Percentiles rank a stretch among this genome's conserved stretches.
These are phyloP conservation scores for Apiosordaria backusii DNA, from an alignment of 495 filamentous ascomycete species.

Conservation along the genomic window DNA sequence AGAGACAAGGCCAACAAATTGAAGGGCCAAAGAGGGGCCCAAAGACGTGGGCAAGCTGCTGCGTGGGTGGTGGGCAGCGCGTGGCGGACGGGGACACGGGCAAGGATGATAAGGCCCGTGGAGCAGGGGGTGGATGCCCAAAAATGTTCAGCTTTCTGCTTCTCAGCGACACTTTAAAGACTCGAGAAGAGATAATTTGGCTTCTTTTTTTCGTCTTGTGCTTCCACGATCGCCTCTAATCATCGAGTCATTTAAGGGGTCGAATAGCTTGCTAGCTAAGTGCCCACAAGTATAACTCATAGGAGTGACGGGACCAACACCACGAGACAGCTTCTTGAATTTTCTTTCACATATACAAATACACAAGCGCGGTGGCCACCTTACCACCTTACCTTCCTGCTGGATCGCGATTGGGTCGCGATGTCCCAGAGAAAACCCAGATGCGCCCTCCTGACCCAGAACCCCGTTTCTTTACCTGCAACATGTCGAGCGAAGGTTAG, in stretches of 20 bases:
- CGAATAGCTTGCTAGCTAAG: not conserved
- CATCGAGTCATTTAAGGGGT: not conserved
- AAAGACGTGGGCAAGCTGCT: conserved; percentile 13
- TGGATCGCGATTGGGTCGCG: not conserved
- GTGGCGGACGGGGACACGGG: not conserved
- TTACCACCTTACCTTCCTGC: not conserved
- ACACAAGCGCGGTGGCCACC: not conserved
- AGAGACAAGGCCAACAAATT: conserved; percentile 16
- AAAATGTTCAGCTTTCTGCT: not conserved
- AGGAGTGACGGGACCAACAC: not conserved
- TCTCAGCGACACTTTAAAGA: no score
- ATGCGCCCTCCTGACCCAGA: not conserved
- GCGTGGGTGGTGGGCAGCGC: conserved; percentile 1
- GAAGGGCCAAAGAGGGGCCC: conserved; percentile 15
- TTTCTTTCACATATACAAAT: not conserved
- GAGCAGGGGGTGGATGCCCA: not conserved
- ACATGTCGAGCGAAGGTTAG: no score
- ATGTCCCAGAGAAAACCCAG: not conserved
- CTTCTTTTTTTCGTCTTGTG: no score
- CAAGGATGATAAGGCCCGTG: not conserved
- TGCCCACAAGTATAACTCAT: not conserved
- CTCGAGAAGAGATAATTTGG: no score
- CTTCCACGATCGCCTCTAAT: not conserved
- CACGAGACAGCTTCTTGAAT: not conserved
- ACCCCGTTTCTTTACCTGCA: no score